A percentile compares a stretch with the other conserved stretches of the same genome.
These are phyloP conservation scores for Gracilaria vermiculophylla DNA, from an alignment of 23 red algal genomes.

Conservation along the genomic window DNA sequence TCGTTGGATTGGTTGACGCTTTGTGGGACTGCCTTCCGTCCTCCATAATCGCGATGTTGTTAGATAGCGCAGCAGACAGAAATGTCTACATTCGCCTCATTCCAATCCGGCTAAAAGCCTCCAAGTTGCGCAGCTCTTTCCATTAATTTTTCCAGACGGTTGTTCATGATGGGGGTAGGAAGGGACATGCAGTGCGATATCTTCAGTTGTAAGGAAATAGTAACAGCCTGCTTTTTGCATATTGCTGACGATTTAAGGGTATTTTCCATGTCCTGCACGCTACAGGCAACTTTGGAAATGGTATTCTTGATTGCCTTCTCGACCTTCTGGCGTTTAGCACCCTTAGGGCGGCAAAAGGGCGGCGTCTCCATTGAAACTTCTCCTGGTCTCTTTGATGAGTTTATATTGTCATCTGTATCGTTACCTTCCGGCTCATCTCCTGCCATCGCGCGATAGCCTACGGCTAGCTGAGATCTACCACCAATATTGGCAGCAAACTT, in stretches of 20 bases:
- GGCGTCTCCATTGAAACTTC: background rate
- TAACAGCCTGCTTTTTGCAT: background rate
- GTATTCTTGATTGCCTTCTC: background rate
- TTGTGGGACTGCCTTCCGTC: too few species aligned
- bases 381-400: background rate
- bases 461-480: background rate
- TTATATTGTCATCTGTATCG: too few species aligned
- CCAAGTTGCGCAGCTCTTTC: background rate
- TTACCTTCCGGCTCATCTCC: background rate
- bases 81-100: too few species aligned
- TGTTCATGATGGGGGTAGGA: background rate
- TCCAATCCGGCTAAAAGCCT: background rate
- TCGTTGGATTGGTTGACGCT: too few species aligned
- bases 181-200: background rate
- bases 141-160: background rate
- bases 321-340: background rate
- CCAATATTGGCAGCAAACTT: constrained; percentile 17
- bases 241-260: background rate
- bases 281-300: background rate
- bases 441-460: background rate
- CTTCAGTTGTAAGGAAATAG: constrained; percentile 3
- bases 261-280: background rate
- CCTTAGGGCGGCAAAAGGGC: background rate
- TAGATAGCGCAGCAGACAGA: too few species aligned
- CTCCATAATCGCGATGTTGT: background rate